Base-by-base conservation (phyloP, 139 green algal genomes). In the Volvox reticuliferus region DNA sequence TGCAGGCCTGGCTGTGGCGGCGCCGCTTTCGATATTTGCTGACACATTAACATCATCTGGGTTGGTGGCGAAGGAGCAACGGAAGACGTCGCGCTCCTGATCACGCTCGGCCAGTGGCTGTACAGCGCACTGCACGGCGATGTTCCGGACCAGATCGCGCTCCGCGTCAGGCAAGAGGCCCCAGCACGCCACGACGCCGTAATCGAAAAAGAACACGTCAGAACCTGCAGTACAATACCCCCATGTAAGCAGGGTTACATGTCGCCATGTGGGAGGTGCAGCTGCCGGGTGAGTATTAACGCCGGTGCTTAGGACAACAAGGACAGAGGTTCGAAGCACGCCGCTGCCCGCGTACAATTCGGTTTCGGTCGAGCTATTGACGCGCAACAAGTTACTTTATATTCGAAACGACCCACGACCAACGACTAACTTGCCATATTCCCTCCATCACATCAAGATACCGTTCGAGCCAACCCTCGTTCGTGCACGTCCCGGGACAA, bases 101-200 rank as follows among this genome's bases (percentile, higher is more conserved):
- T 89, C 69, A 0, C 30, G 26, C 0, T 50, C 37, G 21, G 68
- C 36, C 69, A 89, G 69, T 71, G 69, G 85, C n/a, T 71, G 69
- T 55, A 89, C 69, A 24, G 69, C 69, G 28, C 83, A 88, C 26
- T 80, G 37, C 2, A 71, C 37, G 9, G 85, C 69, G 12, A 89
- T 17, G 28, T 82, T 32, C 37, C 21, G 69, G 18, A 82, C 44
- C 2, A 89, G n/a, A 19, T 71, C 37, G 19, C 85, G 73, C 91
- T 95, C 95, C 84, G 93, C 89, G 75, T 93, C 84, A 36, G 88
- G 75, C 13, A 80, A 71, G 37, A 98, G 83, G 77, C 91, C 92
- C 96, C 96, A 98, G 78, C 95, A 95, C 5, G 94, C 95, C 16
- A 97, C 71, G 22, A 95, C 95, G 82, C 96, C 96, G 82, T 97